Conservation (phyloP, 2,329 filamentous ascomycete genomes). For the Elsinoe ampelina region DNA sequence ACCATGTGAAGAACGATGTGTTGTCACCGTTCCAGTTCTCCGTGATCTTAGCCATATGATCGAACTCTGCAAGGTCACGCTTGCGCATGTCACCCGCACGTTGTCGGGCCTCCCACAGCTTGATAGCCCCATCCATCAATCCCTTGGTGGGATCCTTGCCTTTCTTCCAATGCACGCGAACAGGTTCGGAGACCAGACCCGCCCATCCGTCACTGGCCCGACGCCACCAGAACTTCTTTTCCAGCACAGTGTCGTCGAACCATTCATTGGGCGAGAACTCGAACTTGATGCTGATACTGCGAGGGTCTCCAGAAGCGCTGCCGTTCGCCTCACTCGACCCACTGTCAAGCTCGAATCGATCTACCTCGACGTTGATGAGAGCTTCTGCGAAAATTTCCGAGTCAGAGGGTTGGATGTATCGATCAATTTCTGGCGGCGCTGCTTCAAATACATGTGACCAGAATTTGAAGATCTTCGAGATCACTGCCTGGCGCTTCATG, state of each 20-base stretch:
- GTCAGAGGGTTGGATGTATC: conserved; percentile 77
- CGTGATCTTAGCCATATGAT: conserved; percentile 45
- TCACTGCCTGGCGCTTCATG: conserved; percentile 60
- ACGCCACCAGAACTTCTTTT: conserved; percentile 90
- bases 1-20: conserved; percentile 82
- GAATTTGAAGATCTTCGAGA: conserved; percentile 73
- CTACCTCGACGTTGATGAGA: conserved; percentile 61
- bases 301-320: conserved; percentile 60
- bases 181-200: conserved; percentile 78
- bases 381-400: conserved; percentile 59
- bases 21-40: conserved; percentile 33
- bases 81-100: conserved; percentile 33
- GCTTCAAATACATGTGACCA: conserved; percentile 92
- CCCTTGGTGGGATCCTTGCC: conserved; percentile 77
- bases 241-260: conserved; percentile 67
- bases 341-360: conserved; percentile 66
- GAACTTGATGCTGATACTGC: conserved; percentile 67
- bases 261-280: conserved; percentile 73
- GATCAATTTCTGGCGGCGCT: conserved; percentile 75
- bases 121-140: conserved; percentile 62
- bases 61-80: conserved; percentile 46
- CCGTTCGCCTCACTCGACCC: conserved; percentile 26
- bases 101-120: conserved; percentile 57
- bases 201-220: conserved; percentile 57
- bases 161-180: conserved; percentile 69